phyloP scores from a whole-genome alignment of 441 rosid species.

The Brassica hybrid region DNA sequence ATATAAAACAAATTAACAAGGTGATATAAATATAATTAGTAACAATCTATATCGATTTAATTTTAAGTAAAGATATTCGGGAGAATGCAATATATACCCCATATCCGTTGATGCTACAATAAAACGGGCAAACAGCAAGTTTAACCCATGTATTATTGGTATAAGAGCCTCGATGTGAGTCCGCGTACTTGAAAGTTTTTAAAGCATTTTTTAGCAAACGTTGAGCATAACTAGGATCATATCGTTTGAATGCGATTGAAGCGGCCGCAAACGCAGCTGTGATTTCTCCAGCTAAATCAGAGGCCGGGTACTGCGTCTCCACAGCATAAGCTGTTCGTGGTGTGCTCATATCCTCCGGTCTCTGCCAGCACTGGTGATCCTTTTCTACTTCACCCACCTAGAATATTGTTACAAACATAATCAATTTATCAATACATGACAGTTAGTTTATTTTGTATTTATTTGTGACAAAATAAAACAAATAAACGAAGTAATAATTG shows the following conservation, averaged over 20 bases:
- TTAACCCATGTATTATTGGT: constrained; percentile 58
- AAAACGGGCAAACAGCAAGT: constrained; percentile 84
- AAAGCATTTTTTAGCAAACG: constrained; percentile 38
- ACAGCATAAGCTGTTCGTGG: constrained; percentile 49
- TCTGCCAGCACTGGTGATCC: constrained; percentile 54
- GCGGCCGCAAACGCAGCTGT: constrained; percentile 54
- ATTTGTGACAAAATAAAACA: neutral
- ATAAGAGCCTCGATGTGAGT: constrained; percentile 80
- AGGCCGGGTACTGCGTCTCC: constrained; percentile 44
- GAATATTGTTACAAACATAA: neutral
- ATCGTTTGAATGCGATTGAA: constrained; percentile 43
- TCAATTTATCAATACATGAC: neutral
- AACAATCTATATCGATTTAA: neutral
- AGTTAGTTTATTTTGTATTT: neutral
- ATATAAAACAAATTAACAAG: neutral
- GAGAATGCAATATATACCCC: constrained; percentile 48
- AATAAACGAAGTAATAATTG: neutral
- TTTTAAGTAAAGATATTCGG: neutral
- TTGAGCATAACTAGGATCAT: constrained; percentile 13
- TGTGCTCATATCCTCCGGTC: constrained; percentile 58
- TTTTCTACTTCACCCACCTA: constrained; percentile 47
- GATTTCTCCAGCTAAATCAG: constrained; percentile 52
- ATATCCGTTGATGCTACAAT: constrained; percentile 85
- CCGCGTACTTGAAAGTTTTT: constrained; percentile 68
- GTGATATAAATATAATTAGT: neutral